Base-by-base conservation (phyloP, 306 rosid species). In the Prunus mume region DNA sequence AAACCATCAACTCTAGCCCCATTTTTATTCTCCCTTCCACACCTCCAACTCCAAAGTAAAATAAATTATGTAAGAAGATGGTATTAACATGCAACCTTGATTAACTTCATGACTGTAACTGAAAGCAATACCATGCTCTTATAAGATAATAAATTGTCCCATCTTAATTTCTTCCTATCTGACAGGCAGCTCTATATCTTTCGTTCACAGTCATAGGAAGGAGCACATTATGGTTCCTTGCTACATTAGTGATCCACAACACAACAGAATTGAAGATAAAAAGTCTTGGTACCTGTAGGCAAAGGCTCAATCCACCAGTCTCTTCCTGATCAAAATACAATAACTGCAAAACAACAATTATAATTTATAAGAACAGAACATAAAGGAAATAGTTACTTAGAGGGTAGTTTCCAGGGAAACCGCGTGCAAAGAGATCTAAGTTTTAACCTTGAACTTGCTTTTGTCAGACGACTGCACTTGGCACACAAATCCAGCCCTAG, bases 361-460 rank as follows among this genome's bases (percentile, higher is more conserved):
- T 6, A 34, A 74, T 20, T 61, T 46, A 2, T 17, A 46, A 34
- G 17, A 34, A 24, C 27, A 34, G 49, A 18, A 38, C 17, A 38
- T 19, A 65, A 38, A 34, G 12, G 50, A 65, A 65, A 56, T 56
- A 20, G 13, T 56, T 56, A 43, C 14, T 9, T 27, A 46, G 62
- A 24, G 14, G 52, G 24, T 22, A 6, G 43, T 25, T 60, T 69
- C 34, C 51, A 27, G 32, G 50, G 47, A 10, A 69, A 46, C 2
- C 13, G 1, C 3, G 6, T 1, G 22, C 5, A 12, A 28, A 74
- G 50, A 55, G 51, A 76, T 73, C 28, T 61, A 27, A 41, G 60
- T 70, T 61, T 77, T 76, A 78, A 96, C 99, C 99, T 96, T 96
- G 78, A 96, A 92, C 85, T 96, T 96, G 96, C 99, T 96, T 87